These are phyloP conservation scores for Penicillium sp. DNA, from an alignment of 2,329 filamentous ascomycete genomes.

Conservation along the genomic window DNA sequence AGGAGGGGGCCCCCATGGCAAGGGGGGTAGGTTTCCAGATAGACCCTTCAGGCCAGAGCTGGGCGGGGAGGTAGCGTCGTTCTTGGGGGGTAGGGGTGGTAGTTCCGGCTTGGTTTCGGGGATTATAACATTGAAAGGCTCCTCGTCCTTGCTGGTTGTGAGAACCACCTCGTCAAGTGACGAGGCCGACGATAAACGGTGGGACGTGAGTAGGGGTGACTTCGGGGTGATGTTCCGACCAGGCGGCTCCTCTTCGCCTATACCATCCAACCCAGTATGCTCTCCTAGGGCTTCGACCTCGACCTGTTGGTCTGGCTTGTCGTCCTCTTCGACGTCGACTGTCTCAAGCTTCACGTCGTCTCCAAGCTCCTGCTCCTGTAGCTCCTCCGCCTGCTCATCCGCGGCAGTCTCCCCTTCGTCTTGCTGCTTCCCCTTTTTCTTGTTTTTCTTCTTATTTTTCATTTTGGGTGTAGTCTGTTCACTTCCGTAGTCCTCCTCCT, in stretches of 20 bases:
- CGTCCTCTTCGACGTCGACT: background rate
- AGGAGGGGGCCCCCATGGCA: slow-evolving; percentile 68
- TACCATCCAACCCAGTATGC: background rate
- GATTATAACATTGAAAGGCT: slow-evolving; percentile 28
- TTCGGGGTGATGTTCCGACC: slow-evolving; percentile 43
- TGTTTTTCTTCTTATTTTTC: slow-evolving; percentile 16
- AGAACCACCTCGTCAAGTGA: slow-evolving; percentile 67
- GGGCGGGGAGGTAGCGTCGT: slow-evolving; percentile 30
- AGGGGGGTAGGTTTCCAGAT: slow-evolving; percentile 68
- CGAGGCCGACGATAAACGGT: slow-evolving; percentile 55
- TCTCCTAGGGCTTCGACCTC: slow-evolving; percentile 5
- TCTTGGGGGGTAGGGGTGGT: slow-evolving; percentile 36
- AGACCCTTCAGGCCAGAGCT: slow-evolving; percentile 55
- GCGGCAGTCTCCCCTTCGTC: slow-evolving; percentile 17
- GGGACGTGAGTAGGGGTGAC: slow-evolving; percentile 54
- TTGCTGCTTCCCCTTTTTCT: slow-evolving; percentile 7
- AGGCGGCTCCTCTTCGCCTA: slow-evolving; percentile 32
- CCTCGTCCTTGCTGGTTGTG: slow-evolving; percentile 56
- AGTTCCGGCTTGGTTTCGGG: slow-evolving; percentile 28
- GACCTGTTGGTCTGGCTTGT: slow-evolving; percentile 10
- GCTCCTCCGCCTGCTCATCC: slow-evolving; percentile 24
- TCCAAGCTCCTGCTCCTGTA: slow-evolving; percentile 25
- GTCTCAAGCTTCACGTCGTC: slow-evolving; percentile 10
- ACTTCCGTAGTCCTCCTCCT: slow-evolving; percentile 6
- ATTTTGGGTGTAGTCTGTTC: slow-evolving; percentile 9